These are phyloP conservation scores for Penicillium sp. DNA, from an alignment of 2,329 filamentous ascomycete genomes.

Conservation along the genomic window DNA sequence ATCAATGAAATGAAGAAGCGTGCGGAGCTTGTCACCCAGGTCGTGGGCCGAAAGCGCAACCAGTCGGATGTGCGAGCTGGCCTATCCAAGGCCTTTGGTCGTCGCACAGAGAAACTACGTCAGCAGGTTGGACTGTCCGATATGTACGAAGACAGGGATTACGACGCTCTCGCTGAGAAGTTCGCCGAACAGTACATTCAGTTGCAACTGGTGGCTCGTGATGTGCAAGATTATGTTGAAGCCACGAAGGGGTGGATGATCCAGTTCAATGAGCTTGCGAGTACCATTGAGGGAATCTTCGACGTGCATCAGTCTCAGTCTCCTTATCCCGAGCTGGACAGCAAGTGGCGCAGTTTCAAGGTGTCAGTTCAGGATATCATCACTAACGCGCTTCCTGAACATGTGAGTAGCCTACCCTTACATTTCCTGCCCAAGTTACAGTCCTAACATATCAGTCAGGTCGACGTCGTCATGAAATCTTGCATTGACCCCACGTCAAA, in stretches of 20 bases:
- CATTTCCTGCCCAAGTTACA: neutral
- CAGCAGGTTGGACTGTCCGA: slow-evolving; percentile 61
- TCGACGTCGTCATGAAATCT: slow-evolving; percentile 65
- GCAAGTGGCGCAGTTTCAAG: slow-evolving; percentile 90
- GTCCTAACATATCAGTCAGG: slow-evolving; percentile 32
- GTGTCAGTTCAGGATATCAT: slow-evolving; percentile 81
- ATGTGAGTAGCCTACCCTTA: slow-evolving; percentile 50
- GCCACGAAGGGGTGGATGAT: slow-evolving; percentile 73
- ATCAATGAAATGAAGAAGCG: slow-evolving; percentile 97
- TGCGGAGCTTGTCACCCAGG: slow-evolving; percentile 84
- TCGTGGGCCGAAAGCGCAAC: slow-evolving; percentile 77
- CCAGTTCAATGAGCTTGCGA: slow-evolving; percentile 72
- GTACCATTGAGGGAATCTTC: slow-evolving; percentile 77
- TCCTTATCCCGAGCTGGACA: slow-evolving; percentile 76
- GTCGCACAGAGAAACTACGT: slow-evolving; percentile 79
- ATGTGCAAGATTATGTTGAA: slow-evolving; percentile 89
- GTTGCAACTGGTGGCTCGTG: slow-evolving; percentile 83
- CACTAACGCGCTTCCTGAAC: slow-evolving; percentile 74
- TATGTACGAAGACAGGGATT: slow-evolving; percentile 72
- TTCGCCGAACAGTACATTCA: slow-evolving; percentile 91
- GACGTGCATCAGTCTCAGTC: slow-evolving; percentile 63
- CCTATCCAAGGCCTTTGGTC: slow-evolving; percentile 82
- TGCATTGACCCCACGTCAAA: slow-evolving; percentile 86
- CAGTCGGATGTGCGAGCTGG: slow-evolving; percentile 82
- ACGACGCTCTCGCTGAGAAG: slow-evolving; percentile 73